phyloP scores from a whole-genome alignment of 139 green algal genomes.

The Tetraselmis striata region DNA sequence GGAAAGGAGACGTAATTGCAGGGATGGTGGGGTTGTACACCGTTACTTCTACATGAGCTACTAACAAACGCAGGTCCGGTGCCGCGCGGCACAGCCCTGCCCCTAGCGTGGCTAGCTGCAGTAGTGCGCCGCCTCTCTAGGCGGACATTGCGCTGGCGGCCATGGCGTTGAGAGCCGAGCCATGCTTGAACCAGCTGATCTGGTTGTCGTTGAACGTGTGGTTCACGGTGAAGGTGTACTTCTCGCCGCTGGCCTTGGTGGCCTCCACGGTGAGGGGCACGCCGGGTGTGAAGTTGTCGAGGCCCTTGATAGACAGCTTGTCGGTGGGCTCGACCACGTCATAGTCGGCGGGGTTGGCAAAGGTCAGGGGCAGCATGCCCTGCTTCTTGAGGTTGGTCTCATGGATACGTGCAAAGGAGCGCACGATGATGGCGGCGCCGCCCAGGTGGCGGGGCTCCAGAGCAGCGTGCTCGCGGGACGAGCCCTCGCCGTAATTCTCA shows the following conservation, averaged over 20 bases:
- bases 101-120: slow-evolving; percentile 19
- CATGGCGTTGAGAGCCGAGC: slow-evolving; percentile 88
- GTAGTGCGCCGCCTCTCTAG: neutral
- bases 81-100: slow-evolving; percentile 15
- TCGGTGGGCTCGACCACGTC: slow-evolving; percentile 70
- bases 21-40: neutral
- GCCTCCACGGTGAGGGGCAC: slow-evolving; percentile 69
- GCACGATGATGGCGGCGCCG: slow-evolving; percentile 82
- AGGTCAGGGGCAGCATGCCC: slow-evolving; percentile 81
- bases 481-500: slow-evolving; percentile 91
- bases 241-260: slow-evolving; percentile 70
- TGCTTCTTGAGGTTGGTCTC: slow-evolving; percentile 98
- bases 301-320: slow-evolving; percentile 72
- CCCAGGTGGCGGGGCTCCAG: slow-evolving; percentile 90
- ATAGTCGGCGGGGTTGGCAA: slow-evolving; percentile 86
- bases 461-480: slow-evolving; percentile 82
- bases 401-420: slow-evolving; percentile 94
- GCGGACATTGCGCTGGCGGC: slow-evolving; percentile 16
- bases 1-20: no score
- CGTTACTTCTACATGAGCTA: neutral
- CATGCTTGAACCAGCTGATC: slow-evolving; percentile 90
- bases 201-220: slow-evolving; percentile 96
- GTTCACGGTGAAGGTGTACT: slow-evolving; percentile 79
- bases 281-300: slow-evolving; percentile 72
- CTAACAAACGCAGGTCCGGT: neutral